Evolutionary conservation across 2,329 filamentous ascomycete species (phyloP).

Genomic region (Chaetomium sp.): DNA sequence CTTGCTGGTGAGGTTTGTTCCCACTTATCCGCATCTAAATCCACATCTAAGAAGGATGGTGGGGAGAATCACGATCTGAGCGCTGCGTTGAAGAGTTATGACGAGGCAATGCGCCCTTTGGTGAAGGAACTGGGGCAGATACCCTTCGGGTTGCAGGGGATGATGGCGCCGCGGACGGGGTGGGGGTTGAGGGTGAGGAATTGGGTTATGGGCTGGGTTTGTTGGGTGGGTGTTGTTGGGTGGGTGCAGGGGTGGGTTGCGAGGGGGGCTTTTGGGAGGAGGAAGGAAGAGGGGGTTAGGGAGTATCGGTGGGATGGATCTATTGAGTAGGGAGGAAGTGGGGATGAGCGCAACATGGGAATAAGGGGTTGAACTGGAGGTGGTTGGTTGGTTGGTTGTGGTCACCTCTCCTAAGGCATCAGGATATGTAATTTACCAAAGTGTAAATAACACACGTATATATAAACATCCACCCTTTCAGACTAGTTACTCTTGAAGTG

Average conservation of each 20-base stretch:
- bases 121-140: background rate
- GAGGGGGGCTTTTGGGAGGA: background rate
- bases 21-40: no score
- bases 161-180: background rate
- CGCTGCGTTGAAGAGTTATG: background rate
- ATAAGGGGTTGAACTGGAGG: no score
- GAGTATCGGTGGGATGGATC: background rate
- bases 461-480: no score
- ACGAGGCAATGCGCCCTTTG: background rate
- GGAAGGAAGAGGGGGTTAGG: background rate
- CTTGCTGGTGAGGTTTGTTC: background rate
- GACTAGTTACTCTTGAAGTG: no score
- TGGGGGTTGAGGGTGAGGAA: slow-evolving; percentile 5
- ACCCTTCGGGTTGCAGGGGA: background rate
- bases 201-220: background rate
- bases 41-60: no score
- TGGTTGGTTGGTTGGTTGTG: no score
- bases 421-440: no score
- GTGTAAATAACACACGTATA: no score
- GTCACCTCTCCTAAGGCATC: no score
- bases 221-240: background rate
- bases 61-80: background rate
- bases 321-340: no score
- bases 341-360: no score
- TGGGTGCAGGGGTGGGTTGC: background rate